Evolutionary conservation across 352 stramenopile genomes (phyloP).

Genomic region (Globisporangium perplexum): DNA sequence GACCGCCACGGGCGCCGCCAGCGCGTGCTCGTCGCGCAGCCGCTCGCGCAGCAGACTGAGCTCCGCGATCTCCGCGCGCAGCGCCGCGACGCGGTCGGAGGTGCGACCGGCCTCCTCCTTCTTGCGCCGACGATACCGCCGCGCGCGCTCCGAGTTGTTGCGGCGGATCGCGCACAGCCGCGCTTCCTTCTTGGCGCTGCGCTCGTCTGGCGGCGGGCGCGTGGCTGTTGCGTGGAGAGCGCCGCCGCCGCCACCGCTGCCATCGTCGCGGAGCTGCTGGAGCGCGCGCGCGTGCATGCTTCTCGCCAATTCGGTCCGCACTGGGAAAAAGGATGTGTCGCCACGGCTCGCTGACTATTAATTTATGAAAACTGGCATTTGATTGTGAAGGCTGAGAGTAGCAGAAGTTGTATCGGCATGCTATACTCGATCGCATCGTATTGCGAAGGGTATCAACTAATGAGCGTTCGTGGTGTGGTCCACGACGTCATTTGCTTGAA

Average conservation of each 20-base stretch:
- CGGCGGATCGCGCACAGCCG: slow-evolving; percentile 10
- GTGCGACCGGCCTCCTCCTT: slow-evolving; percentile 9
- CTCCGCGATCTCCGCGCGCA: slow-evolving; percentile 20
- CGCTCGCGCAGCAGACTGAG: slow-evolving; percentile 15
- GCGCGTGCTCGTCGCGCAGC: slow-evolving; percentile 13
- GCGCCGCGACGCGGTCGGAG: slow-evolving; percentile 1
- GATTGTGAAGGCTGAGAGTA: too few relatives aligned
- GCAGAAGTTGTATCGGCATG: too few relatives aligned
- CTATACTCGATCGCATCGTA: too few relatives aligned
- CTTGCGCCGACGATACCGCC: slow-evolving; percentile 12
- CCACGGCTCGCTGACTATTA: too few relatives aligned
- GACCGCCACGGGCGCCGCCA: slow-evolving; percentile 12
- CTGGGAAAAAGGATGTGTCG: too few relatives aligned
- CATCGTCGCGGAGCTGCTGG: too few relatives aligned
- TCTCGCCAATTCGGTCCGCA: not conserved
- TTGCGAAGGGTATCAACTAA: too few relatives aligned
- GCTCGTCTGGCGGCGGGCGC: not conserved
- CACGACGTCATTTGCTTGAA: too few relatives aligned
- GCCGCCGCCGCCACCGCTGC: not conserved
- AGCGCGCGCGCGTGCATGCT: too few relatives aligned
- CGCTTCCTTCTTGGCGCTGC: slow-evolving; percentile 1
- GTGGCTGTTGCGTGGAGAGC: too few relatives aligned
- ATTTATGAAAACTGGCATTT: too few relatives aligned
- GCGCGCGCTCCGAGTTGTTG: slow-evolving; percentile 15
- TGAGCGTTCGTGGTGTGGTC: too few relatives aligned